Base-by-base conservation (phyloP, 495 filamentous ascomycete species). In the Penicillium psychrofluorescens region DNA sequence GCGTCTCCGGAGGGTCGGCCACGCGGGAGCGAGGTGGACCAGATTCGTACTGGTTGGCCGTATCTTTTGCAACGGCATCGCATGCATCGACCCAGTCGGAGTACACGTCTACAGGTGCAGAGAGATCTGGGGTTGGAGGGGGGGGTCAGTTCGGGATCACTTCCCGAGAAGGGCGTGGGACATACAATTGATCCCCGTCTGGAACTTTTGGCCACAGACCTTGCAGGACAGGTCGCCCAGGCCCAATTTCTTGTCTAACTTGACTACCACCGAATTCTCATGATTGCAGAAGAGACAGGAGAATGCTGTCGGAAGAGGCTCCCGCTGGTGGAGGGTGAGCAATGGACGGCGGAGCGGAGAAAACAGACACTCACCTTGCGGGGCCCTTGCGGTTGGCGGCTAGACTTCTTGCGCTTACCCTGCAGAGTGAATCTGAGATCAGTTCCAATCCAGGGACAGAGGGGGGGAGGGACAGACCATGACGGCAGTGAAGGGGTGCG, bases 251-350 rank as follows among this genome's bases (percentile, higher is more conserved):
- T 92, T 95, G 50, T 97, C 88, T 33, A 98, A 68, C 58, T 90
- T 88, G 52, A 95, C 85, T 2, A 80, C 72, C 30, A 98, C 86
- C 0, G 90, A 84, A 36, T 86, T 88, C 57, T 97, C 94, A 66
- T 97, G 89, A 62, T 95, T 97, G 73, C 92, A 98, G 67, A 98
- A 98, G 29, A 96, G 80, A 59, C 92, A 98, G n/a, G 88, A 81
- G 63, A 98, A 98, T 14, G 79, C 74, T 2, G 84, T 90, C 11
- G 88, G 71, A n/a, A 98, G 78, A 11, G 88, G 85, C 55, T 95
- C 91, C 58, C 78, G 80, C 91, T 95, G 46, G 22, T 22, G 22
- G 22, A 22, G 22, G 22, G 22, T 22, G 4, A 22, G 22, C 22
- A 22, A 22, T 22, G 22, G 22, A 22, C 22, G 22, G 22, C 22